phyloP scores from a whole-genome alignment of 1,284 basidiomycete genomes.

The Naganishia sp. region DNA sequence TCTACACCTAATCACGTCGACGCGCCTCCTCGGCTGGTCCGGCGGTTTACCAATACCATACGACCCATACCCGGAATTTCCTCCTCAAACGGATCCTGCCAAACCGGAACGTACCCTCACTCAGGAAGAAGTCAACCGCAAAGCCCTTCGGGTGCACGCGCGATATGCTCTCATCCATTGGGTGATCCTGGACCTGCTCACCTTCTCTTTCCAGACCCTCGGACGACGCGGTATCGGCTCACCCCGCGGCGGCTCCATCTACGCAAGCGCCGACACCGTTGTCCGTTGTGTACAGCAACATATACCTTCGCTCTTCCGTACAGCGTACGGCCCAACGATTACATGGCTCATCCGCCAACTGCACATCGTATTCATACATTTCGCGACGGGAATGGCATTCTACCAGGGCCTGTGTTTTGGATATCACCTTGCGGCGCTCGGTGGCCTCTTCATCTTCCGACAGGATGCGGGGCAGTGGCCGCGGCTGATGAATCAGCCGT shows the following conservation, averaged over 20 bases:
- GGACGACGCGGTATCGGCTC: conserved; percentile 12
- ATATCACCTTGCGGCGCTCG: conserved; percentile 43
- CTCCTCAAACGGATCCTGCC: not conserved
- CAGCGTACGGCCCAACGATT: conserved; percentile 3
- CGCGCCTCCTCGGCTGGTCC: conserved; percentile 33
- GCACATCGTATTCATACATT: conserved; percentile 39
- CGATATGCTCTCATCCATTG: conserved; percentile 13
- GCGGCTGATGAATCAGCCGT: conserved; percentile 47
- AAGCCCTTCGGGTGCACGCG: conserved; percentile 7
- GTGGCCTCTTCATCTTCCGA: conserved; percentile 37
- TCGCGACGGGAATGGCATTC: conserved; percentile 37
- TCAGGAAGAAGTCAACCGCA: not conserved
- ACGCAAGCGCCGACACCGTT: conserved; percentile 1
- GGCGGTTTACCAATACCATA: not conserved
- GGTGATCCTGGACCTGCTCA: conserved; percentile 15
- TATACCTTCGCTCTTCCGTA: conserved; percentile 20
- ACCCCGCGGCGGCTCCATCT: conserved; percentile 14
- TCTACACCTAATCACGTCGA: conserved; percentile 28
- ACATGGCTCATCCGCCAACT: conserved; percentile 43
- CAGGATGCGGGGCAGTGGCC: conserved; percentile 48
- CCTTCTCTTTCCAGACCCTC: conserved; percentile 21
- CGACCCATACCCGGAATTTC: conserved; percentile 10
- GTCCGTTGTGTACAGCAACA: not conserved
- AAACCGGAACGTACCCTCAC: not conserved
- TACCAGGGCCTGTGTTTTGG: conserved; percentile 41